Evolutionary conservation across 1,139 yeast species (phyloP).

Genomic region (Suhomyces coccinellae): DNA sequence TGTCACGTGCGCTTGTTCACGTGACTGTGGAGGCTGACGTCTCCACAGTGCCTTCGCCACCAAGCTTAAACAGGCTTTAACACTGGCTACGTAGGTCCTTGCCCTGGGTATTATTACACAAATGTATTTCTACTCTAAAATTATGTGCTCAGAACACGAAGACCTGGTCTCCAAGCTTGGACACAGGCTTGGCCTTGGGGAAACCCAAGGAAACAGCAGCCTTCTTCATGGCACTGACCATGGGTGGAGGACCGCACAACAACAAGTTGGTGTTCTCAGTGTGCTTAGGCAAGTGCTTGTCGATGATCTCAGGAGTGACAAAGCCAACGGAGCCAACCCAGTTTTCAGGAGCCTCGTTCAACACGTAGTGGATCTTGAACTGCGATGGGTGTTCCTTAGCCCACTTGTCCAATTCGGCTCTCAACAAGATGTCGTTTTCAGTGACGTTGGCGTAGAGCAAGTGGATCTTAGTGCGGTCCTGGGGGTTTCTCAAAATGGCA

Average conservation of each 20-base stretch:
- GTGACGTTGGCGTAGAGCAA: slow-evolving; percentile 79
- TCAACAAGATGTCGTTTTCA: slow-evolving; percentile 75
- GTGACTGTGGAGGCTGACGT: neutral
- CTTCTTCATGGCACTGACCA: slow-evolving; percentile 79
- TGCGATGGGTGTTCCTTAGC: slow-evolving; percentile 61
- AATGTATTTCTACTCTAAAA: neutral
- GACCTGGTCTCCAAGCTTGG: slow-evolving; percentile 90
- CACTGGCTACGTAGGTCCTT: no score
- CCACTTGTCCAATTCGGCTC: slow-evolving; percentile 73
- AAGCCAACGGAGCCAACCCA: slow-evolving; percentile 87
- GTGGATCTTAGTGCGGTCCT: slow-evolving; percentile 71
- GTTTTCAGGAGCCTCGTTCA: slow-evolving; percentile 70
- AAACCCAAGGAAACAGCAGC: slow-evolving; percentile 78
- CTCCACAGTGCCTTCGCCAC: no score
- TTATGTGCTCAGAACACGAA: slow-evolving; percentile 62
- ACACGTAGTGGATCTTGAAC: slow-evolving; percentile 67
- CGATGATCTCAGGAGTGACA: slow-evolving; percentile 75
- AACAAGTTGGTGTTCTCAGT: slow-evolving; percentile 67
- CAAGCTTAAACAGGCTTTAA: no score
- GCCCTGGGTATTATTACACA: neutral
- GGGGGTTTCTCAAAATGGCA: slow-evolving; percentile 74
- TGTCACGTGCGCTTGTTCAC: neutral
- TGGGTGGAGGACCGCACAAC: slow-evolving; percentile 94
- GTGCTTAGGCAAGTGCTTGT: slow-evolving; percentile 65
- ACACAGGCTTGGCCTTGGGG: slow-evolving; percentile 85